These are phyloP conservation scores for Rhodotorula diobovata DNA, from an alignment of 768 basidiomycete genomes.

Conservation along the genomic window DNA sequence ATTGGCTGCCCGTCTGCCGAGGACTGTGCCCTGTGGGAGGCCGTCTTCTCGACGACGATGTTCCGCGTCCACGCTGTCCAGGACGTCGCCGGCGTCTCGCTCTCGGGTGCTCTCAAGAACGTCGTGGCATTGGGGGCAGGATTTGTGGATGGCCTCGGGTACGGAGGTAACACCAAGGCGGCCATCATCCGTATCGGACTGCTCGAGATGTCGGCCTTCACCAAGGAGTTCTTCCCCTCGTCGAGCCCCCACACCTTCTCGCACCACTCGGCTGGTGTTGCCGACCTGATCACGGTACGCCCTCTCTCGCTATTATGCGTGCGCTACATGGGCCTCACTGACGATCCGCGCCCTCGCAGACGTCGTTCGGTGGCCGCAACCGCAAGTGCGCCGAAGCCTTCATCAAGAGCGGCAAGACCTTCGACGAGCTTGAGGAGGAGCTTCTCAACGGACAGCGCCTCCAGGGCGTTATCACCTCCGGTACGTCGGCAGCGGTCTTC, in stretches of 20 bases:
- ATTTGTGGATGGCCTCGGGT: slow-evolving; percentile 49
- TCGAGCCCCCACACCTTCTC: slow-evolving; percentile 50
- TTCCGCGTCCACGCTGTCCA: slow-evolving; percentile 51
- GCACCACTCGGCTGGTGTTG: slow-evolving; percentile 51
- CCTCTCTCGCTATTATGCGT: no score
- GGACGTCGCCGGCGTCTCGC: slow-evolving; percentile 51
- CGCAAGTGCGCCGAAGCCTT: slow-evolving; percentile 51
- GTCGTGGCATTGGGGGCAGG: slow-evolving; percentile 47
- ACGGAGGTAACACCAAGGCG: slow-evolving; percentile 43
- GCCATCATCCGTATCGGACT: slow-evolving; percentile 54
- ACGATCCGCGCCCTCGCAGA: background rate
- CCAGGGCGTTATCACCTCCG: slow-evolving; percentile 40
- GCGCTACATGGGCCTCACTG: no score
- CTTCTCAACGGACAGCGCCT: slow-evolving; percentile 51
- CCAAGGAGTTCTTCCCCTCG: slow-evolving; percentile 51
- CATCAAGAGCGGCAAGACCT: slow-evolving; percentile 49
- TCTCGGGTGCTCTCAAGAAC: slow-evolving; percentile 53
- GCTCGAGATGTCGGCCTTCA: slow-evolving; percentile 52
- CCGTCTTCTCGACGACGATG: slow-evolving; percentile 48
- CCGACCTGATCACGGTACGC: slow-evolving; percentile 47
- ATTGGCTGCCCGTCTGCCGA: slow-evolving; percentile 36
- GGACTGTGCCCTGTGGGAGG: slow-evolving; percentile 41
- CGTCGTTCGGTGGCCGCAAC: slow-evolving; percentile 44
- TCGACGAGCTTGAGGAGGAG: slow-evolving; percentile 49
- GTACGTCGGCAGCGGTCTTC: background rate